Evolutionary conservation across 331 rosid genomes (phyloP).

Genomic region (Acacia pycnantha): DNA sequence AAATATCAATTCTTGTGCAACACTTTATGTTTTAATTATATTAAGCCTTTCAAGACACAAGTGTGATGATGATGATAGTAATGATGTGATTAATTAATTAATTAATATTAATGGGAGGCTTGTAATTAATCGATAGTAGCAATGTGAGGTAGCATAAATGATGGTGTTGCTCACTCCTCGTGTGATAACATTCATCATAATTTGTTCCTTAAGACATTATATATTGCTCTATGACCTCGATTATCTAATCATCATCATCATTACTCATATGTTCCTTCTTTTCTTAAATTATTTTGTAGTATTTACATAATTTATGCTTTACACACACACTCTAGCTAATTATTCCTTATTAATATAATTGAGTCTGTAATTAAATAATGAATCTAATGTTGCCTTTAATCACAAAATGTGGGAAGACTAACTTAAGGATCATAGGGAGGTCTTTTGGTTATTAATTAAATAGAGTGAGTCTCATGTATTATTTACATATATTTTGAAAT

Average conservation of each 20-base stretch:
- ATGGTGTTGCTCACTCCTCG: conserved; percentile 9
- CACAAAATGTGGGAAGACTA: not conserved
- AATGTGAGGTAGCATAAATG: not conserved
- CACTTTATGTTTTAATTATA: not conserved
- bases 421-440: not conserved
- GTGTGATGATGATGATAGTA: not conserved
- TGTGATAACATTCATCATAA: conserved; percentile 27
- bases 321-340: not conserved
- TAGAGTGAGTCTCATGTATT: not conserved
- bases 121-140: not conserved
- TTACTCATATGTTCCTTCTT: not conserved
- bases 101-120: not conserved
- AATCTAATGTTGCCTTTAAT: not conserved
- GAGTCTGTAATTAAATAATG: not conserved
- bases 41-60: not conserved
- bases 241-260: not conserved
- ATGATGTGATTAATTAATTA: not conserved
- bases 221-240: not conserved
- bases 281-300: not conserved
- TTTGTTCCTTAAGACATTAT: not conserved
- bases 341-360: not conserved
- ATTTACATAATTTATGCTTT: not conserved
- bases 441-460: not conserved
- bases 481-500: not conserved
- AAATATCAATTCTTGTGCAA: not conserved